Conservation (phyloP, 805 yeast genomes). For the Teunomyces lycoperdinae region DNA sequence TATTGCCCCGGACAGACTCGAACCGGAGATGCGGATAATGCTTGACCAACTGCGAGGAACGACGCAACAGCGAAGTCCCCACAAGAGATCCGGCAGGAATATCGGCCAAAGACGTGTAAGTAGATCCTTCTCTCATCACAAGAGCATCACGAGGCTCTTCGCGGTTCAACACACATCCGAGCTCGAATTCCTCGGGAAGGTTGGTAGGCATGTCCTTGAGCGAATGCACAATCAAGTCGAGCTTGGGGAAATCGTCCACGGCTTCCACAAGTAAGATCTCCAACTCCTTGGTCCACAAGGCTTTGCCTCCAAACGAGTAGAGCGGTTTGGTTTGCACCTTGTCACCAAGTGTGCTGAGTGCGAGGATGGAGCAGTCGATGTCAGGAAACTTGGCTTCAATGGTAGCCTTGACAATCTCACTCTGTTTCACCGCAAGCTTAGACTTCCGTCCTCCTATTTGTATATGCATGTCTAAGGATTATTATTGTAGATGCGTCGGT, state of each 20-base stretch:
- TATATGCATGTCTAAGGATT: slow-evolving; percentile 21
- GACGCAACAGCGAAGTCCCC: slow-evolving; percentile 91
- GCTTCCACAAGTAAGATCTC: slow-evolving; percentile 70
- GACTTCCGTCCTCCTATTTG: slow-evolving; percentile 89
- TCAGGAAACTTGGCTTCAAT: slow-evolving; percentile 63
- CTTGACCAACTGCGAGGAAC: slow-evolving; percentile 86
- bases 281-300: slow-evolving; percentile 93
- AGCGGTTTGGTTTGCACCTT: slow-evolving; percentile 80
- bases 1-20: slow-evolving; percentile 79
- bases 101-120: slow-evolving; percentile 63
- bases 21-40: slow-evolving; percentile 73
- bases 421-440: slow-evolving; percentile 81
- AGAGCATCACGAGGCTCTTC: slow-evolving; percentile 94
- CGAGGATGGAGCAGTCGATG: slow-evolving; percentile 69
- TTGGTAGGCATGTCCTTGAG: slow-evolving; percentile 90
- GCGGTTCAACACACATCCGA: slow-evolving; percentile 83
- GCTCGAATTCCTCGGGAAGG: slow-evolving; percentile 83
- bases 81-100: slow-evolving; percentile 83
- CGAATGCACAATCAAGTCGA: slow-evolving; percentile 91
- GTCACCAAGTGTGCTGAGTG: slow-evolving; percentile 87
- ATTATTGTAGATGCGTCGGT: slow-evolving; percentile 12
- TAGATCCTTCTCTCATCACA: slow-evolving; percentile 64
- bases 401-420: slow-evolving; percentile 63
- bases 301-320: slow-evolving; percentile 93
- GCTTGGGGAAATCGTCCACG: slow-evolving; percentile 59